Conservation (phyloP, 495 filamentous ascomycete species). For the Platismatia glauca region DNA sequence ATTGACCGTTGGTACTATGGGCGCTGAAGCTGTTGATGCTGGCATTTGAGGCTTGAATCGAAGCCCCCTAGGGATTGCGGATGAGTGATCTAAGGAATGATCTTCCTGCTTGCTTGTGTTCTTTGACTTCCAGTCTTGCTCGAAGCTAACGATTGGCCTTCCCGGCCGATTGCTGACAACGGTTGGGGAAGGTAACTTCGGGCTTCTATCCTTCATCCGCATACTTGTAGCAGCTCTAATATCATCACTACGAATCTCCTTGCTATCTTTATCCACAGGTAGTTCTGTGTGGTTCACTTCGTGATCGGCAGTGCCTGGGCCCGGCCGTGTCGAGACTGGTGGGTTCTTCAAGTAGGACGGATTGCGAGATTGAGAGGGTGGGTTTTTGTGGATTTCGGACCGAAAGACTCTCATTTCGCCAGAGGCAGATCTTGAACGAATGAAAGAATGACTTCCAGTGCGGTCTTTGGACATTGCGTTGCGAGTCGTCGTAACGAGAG, state of each 20-base stretch:
- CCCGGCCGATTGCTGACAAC: conserved; percentile 76
- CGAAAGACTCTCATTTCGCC: conserved; percentile 48
- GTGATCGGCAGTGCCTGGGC: conserved; percentile 11
- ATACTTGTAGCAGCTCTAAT: conserved; percentile 88
- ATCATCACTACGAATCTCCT: conserved; percentile 77
- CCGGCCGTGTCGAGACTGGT: conserved; percentile 28
- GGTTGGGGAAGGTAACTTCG: conserved; percentile 74
- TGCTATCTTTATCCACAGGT: conserved; percentile 54
- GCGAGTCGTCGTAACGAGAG: conserved; percentile 42
- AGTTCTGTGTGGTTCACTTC: conserved; percentile 23
- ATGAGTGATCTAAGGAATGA: background rate
- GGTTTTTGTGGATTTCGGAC: conserved; percentile 69
- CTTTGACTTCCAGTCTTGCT: conserved; percentile 65
- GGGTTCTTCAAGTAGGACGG: conserved; percentile 62
- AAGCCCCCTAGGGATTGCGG: background rate
- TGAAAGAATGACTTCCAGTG: conserved; percentile 29
- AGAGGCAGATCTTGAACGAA: conserved; percentile 38
- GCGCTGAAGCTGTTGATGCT: conserved; percentile 29
- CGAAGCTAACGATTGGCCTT: conserved; percentile 90
- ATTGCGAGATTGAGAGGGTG: conserved; percentile 65
- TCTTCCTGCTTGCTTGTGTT: conserved; percentile 31
- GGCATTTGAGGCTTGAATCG: conserved; percentile 19
- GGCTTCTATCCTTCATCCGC: conserved; percentile 71
- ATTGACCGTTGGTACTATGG: conserved; percentile 44
- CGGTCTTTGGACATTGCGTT: conserved; percentile 50